Evolutionary conservation across 1,284 basidiomycete genomes (phyloP).

Genomic region (Apiotrichum akiyoshidainum): DNA sequence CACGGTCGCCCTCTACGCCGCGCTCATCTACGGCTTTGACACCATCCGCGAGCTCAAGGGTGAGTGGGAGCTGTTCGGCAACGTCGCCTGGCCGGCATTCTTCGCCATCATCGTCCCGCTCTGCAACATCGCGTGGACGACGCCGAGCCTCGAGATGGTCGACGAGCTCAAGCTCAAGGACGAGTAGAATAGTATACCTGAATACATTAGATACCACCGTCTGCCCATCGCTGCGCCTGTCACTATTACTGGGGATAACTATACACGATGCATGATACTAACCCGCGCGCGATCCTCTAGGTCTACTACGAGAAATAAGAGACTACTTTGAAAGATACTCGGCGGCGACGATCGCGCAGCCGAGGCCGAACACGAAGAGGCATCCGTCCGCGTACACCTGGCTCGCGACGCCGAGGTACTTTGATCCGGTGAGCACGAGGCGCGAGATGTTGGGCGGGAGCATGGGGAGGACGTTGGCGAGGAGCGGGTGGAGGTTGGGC

Average conservation of each 20-base stretch:
- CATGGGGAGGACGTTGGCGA: slow-evolving; percentile 48
- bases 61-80: slow-evolving; percentile 46
- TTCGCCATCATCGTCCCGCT: slow-evolving; percentile 41
- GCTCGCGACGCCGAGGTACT: slow-evolving; percentile 38
- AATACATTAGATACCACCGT: not conserved
- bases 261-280: slow-evolving; percentile 4
- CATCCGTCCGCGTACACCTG: slow-evolving; percentile 48
- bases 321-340: slow-evolving; percentile 19
- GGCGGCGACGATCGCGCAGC: slow-evolving; percentile 31
- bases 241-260: not conserved
- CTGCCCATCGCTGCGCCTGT: too few species aligned
- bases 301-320: too few species aligned
- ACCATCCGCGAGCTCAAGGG: slow-evolving; percentile 19
- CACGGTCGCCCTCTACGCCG: not conserved
- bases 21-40: slow-evolving; percentile 3
- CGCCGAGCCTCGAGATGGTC: not conserved
- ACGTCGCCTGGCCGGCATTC: slow-evolving; percentile 40
- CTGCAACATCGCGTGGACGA: slow-evolving; percentile 26
- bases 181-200: not conserved
- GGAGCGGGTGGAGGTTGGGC: slow-evolving; percentile 43
- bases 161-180: not conserved
- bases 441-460: slow-evolving; percentile 41
- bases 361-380: slow-evolving; percentile 44
- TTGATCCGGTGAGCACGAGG: slow-evolving; percentile 38
- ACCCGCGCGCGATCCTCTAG: too few species aligned